These are phyloP conservation scores for Oenanthe sinensis DNA, from an alignment of 129 eudicot species.

Conservation along the genomic window DNA sequence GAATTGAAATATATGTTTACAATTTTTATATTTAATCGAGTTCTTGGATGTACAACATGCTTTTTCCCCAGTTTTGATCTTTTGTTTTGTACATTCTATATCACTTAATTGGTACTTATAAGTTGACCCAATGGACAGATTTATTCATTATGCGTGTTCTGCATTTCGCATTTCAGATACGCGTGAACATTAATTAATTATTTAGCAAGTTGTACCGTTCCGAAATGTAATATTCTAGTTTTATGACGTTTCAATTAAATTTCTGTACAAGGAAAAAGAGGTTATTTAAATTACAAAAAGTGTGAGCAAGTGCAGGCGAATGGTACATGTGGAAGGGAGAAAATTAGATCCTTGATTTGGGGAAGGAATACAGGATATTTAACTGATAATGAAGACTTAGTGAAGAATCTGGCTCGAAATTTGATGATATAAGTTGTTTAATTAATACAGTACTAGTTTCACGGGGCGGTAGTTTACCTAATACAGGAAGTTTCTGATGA, in stretches of 20 bases:
- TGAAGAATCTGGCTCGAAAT: constrained; percentile 5
- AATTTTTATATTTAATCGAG: background rate
- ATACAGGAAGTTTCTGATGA: constrained; percentile 8
- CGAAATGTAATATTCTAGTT: background rate
- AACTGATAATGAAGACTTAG: background rate
- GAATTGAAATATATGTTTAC: background rate
- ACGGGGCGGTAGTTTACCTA: constrained; percentile 8
- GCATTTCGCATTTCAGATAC: background rate
- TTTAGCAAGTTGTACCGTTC: background rate
- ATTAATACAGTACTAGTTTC: background rate
- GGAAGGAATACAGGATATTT: background rate
- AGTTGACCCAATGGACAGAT: too few relatives aligned
- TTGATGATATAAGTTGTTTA: background rate
- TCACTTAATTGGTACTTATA: too few relatives aligned
- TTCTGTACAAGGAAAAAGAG: background rate
- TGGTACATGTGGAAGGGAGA: constrained; percentile 3
- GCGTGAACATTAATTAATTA: background rate
- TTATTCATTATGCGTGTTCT: background rate
- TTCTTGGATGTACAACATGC: background rate
- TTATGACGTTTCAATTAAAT: background rate
- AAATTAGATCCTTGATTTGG: constrained; percentile 3
- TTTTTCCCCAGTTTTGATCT: background rate
- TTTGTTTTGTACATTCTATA: too few relatives aligned
- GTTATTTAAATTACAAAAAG: background rate
- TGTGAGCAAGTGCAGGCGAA: background rate